Evolutionary conservation across 768 basidiomycete genomes (phyloP).

Genomic region (Sporobolomyces roseus): DNA sequence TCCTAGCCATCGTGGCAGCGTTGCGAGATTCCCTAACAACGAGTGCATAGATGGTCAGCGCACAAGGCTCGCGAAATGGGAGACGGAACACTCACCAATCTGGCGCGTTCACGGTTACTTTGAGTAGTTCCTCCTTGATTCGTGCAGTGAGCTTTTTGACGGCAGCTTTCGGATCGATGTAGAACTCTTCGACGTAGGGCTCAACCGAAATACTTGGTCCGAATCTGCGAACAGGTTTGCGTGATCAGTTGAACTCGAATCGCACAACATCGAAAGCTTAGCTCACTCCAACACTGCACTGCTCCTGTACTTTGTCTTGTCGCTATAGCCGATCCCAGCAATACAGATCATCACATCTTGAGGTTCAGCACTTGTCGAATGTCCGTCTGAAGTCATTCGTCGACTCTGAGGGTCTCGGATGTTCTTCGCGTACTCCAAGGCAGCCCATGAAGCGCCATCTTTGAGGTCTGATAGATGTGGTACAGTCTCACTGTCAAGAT

Average conservation of each 20-base stretch:
- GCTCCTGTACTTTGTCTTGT: conserved; percentile 93
- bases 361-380: background rate
- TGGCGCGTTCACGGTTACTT: conserved; percentile 81
- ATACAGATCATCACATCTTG: conserved; percentile 40
- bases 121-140: conserved; percentile 67
- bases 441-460: conserved; percentile 92
- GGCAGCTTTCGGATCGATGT: conserved; percentile 67
- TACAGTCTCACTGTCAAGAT: conserved; percentile 65
- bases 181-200: conserved; percentile 70
- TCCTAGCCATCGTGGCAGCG: conserved; percentile 84
- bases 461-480: conserved; percentile 80
- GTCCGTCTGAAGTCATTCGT: conserved; percentile 16
- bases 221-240: conserved; percentile 57
- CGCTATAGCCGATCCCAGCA: conserved; percentile 74
- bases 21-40: conserved; percentile 75
- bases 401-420: conserved; percentile 51
- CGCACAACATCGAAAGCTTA: background rate
- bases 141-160: conserved; percentile 78
- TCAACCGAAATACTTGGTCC: conserved; percentile 74
- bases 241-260: too few relatives aligned
- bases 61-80: background rate
- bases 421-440: conserved; percentile 86
- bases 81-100: conserved; percentile 62
- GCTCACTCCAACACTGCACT: conserved; percentile 59
- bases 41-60: background rate